Base-by-base conservation (phyloP, 106 monocot genomes). In the Posidonia australis region DNA sequence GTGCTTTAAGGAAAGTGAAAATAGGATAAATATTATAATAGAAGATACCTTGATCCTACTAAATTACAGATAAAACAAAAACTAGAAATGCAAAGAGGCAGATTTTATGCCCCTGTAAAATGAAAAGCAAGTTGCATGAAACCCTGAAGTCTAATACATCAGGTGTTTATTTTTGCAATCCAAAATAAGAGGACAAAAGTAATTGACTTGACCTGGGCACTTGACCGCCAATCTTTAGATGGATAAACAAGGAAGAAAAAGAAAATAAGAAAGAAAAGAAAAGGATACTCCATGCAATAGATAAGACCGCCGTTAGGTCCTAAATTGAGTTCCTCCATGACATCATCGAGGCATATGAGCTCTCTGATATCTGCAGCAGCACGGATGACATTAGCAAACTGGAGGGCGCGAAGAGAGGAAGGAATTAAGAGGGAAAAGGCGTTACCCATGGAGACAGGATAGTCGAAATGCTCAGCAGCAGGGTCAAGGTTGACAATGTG, bases 211-310 rank as follows among this genome's bases (percentile, higher is more conserved):
- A n/a, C n/a, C n/a, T n/a, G n/a, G n/a, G n/a, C n/a, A n/a, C n/a
- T n/a, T n/a, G n/a, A n/a, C n/a, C n/a, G n/a, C n/a, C n/a, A n/a
- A n/a, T n/a, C 9, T 0, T n/a, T 32, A 60, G 32, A 13, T 18
- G 10, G 52, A 52, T 52, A 52, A 52, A 52, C 0, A 16, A 24
- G n/a, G 26, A 36, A 32, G 60, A 24, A 60, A 12, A 36, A 60
- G 32, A 16, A 36, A 63, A 44, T 9, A 64, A 16, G 29, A 27
- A 64, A 17, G 21, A 45, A 18, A 46, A 49, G 4, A 13, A 71
- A 77, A 84, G 78, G 87, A 96, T 90, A 96, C 96, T 96, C 87
- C 90, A 96, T 90, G 70, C 90, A 96, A 65, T 87, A 90, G 11
- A 96, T 73, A 46, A 87, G 87, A 3, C 78, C 96, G 1, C 90